A percentile compares a stretch with the other conserved stretches of the same genome.
These are phyloP conservation scores for Pseudoneurospora amorphoporcata DNA, from an alignment of 495 filamentous ascomycete species.

Conservation along the genomic window DNA sequence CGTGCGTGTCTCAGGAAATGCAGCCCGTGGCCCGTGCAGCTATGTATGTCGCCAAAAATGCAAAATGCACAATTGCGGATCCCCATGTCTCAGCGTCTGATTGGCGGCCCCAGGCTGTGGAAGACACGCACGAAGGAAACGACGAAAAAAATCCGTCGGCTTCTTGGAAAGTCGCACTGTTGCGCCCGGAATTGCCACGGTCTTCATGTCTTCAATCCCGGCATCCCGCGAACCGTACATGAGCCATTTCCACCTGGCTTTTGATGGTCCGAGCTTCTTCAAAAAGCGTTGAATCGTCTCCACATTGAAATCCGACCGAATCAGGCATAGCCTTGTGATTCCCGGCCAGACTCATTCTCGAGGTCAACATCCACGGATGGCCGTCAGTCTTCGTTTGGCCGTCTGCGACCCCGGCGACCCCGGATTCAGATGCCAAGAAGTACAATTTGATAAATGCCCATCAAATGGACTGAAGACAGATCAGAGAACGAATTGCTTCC, in stretches of 20 bases:
- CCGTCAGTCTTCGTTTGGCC: background rate
- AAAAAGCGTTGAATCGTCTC: background rate
- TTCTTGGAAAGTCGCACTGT: background rate
- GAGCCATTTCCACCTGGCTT: background rate
- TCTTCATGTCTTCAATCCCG: background rate
- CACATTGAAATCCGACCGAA: background rate
- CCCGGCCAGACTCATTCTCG: background rate
- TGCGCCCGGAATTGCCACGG: background rate
- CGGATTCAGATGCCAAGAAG: background rate
- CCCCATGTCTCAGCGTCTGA: background rate
- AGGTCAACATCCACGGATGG: background rate
- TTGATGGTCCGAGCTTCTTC: background rate
- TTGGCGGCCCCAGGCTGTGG: background rate
- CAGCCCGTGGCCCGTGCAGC: background rate
- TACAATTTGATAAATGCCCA: background rate
- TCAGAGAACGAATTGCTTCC: background rate
- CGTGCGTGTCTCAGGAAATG: background rate
- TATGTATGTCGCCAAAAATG: background rate
- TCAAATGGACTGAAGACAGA: background rate
- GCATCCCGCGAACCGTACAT: background rate
- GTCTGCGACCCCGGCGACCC: background rate
- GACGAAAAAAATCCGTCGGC: background rate
- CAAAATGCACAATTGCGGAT: background rate
- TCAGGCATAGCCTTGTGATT: background rate
- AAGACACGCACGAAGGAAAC: background rate